Conservation (phyloP, 169 alveolate genomes). For the Plasmodium gaboni region DNA sequence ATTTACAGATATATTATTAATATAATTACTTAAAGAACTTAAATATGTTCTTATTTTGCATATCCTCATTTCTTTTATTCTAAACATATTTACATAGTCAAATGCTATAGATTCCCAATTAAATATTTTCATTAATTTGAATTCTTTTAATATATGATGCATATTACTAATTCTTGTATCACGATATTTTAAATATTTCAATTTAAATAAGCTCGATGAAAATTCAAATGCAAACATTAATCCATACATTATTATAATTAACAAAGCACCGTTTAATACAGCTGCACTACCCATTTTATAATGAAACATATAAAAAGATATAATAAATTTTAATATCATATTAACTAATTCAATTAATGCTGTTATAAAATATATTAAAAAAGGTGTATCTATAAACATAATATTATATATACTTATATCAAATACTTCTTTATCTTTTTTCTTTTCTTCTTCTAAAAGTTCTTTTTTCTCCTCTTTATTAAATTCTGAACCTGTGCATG, state of each 20-base stretch:
- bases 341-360: slow-evolving; percentile 4
- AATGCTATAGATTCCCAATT: slow-evolving; percentile 75
- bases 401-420: slow-evolving; percentile 57
- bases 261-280: neutral
- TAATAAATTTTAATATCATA: slow-evolving; percentile 19
- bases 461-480: neutral
- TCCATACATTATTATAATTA: slow-evolving; percentile 15
- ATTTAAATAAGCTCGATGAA: slow-evolving; percentile 28
- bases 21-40: slow-evolving; percentile 21
- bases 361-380: slow-evolving; percentile 22
- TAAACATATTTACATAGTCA: slow-evolving; percentile 42
- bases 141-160: slow-evolving; percentile 68
- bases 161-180: slow-evolving; percentile 48
- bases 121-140: slow-evolving; percentile 63
- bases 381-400: slow-evolving; percentile 69
- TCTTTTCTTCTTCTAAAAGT: neutral
- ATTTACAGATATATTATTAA: slow-evolving; percentile 30
- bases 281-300: slow-evolving; percentile 50
- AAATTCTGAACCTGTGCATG: neutral
- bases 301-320: slow-evolving; percentile 53
- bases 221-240: slow-evolving; percentile 23
- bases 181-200: slow-evolving; percentile 28
- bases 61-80: slow-evolving; percentile 40
- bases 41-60: slow-evolving; percentile 31
- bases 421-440: slow-evolving; percentile 4